phyloP scores from a whole-genome alignment of 2,329 filamentous ascomycete genomes.

The Claviceps purpurea region DNA sequence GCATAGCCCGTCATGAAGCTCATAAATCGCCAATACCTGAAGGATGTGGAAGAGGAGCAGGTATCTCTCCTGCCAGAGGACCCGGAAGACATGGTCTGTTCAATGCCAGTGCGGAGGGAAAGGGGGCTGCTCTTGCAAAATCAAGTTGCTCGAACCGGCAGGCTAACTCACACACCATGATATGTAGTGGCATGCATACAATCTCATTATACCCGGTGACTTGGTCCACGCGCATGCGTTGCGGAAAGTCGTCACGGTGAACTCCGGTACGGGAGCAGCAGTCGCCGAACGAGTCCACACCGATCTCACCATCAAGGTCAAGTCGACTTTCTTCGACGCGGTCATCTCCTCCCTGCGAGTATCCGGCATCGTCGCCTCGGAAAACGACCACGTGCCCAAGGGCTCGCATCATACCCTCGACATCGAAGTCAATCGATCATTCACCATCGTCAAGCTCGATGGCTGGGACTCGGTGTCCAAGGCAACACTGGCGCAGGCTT shows the following conservation, averaged over 20 bases:
- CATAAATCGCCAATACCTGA: slow-evolving; percentile 22
- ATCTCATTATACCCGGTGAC: slow-evolving; percentile 42
- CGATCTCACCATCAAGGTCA: slow-evolving; percentile 43
- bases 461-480: slow-evolving; percentile 85
- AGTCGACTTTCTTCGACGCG: slow-evolving; percentile 45
- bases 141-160: slow-evolving; percentile 1
- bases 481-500: slow-evolving; percentile 63
- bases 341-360: slow-evolving; percentile 41
- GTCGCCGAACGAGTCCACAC: slow-evolving; percentile 39
- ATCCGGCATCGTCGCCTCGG: slow-evolving; percentile 37
- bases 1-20: slow-evolving; percentile 25
- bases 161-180: slow-evolving; percentile 2
- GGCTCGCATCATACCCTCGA: slow-evolving; percentile 54
- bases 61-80: slow-evolving; percentile 31
- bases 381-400: slow-evolving; percentile 38
- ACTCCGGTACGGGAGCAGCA: slow-evolving; percentile 34
- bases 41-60: slow-evolving; percentile 26
- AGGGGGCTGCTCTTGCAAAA: not conserved
- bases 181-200: slow-evolving; percentile 44
- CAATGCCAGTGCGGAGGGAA: not conserved
- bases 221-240: slow-evolving; percentile 40
- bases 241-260: slow-evolving; percentile 39
- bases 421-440: slow-evolving; percentile 75
- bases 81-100: slow-evolving; percentile 32
- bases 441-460: slow-evolving; percentile 71